A percentile compares a stretch with the other conserved stretches of the same genome.
Conservation (phyloP, 345 rosid species). For the Punica granatum region DNA sequence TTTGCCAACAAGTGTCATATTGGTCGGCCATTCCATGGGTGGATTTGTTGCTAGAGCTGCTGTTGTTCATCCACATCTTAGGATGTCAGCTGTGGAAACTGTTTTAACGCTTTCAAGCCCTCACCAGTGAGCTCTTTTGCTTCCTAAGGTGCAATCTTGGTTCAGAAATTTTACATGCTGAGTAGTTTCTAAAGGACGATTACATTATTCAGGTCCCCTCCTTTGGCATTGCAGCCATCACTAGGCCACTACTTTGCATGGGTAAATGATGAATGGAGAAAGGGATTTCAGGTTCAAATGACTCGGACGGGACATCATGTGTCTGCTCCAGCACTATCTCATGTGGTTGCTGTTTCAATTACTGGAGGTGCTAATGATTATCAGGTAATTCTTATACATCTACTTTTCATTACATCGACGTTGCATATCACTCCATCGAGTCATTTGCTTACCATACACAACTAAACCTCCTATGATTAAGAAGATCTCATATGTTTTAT, state of each 20-base stretch:
- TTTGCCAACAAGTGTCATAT: constrained; percentile 74
- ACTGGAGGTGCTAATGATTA: constrained; percentile 89
- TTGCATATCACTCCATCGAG: neutral
- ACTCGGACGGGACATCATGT: constrained; percentile 38
- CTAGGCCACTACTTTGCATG: constrained; percentile 71
- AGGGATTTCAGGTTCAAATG: constrained; percentile 58
- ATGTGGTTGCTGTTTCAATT: constrained; percentile 73
- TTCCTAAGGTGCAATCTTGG: constrained; percentile 13
- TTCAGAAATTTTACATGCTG: constrained; percentile 14
- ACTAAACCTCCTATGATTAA: neutral
- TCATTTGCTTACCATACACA: neutral
- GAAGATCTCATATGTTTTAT: neutral
- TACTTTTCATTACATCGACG: neutral
- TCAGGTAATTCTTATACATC: constrained; percentile 44
- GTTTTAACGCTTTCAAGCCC: constrained; percentile 90
- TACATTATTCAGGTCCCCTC: constrained; percentile 75
- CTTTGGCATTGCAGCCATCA: constrained; percentile 95
- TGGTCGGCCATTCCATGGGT: constrained; percentile 99
- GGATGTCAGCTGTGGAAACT: constrained; percentile 79
- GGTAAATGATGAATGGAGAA: constrained; percentile 81
- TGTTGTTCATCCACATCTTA: constrained; percentile 65
- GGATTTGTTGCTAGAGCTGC: constrained; percentile 99
- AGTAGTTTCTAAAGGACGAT: constrained; percentile 10
- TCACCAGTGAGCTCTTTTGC: constrained; percentile 67
- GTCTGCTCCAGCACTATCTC: constrained; percentile 63